Conservation (phyloP, 2,329 filamentous ascomycete species). For the Tothia fuscella region DNA sequence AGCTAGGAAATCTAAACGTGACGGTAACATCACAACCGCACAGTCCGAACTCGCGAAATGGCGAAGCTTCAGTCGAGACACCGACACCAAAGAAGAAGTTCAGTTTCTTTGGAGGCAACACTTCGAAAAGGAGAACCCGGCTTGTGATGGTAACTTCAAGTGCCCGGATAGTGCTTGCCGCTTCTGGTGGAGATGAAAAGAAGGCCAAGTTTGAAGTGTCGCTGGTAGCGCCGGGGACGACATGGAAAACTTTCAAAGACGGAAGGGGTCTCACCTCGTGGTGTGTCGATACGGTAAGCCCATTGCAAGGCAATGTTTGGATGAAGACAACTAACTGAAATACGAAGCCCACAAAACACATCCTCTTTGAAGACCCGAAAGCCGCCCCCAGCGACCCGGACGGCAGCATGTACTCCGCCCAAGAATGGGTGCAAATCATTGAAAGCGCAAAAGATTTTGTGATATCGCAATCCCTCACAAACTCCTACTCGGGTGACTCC, state of each 20-base stretch:
- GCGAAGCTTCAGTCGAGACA: conserved; percentile 44
- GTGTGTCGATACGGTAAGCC: conserved; percentile 84
- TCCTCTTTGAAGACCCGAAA: conserved; percentile 89
- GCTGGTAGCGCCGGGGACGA: conserved; percentile 61
- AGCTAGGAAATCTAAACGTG: conserved; percentile 83
- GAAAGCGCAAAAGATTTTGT: conserved; percentile 80
- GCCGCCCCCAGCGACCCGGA: conserved; percentile 51
- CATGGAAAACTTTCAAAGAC: conserved; percentile 71
- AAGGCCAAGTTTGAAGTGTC: conserved; percentile 86
- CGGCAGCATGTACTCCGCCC: conserved; percentile 54
- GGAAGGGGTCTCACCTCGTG: conserved; percentile 79
- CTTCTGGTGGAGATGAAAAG: conserved; percentile 89
- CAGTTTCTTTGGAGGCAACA: conserved; percentile 83
- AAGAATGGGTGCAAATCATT: conserved; percentile 87
- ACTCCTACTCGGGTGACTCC: conserved; percentile 49
- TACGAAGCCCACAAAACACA: conserved; percentile 53
- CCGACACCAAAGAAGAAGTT: conserved; percentile 73
- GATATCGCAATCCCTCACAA: conserved; percentile 55
- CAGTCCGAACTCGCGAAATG: conserved; percentile 52
- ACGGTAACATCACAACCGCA: conserved; percentile 65
- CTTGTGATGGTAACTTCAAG: conserved; percentile 92
- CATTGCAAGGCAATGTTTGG: neutral
- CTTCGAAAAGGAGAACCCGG: conserved; percentile 83
- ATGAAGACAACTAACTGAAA: neutral
- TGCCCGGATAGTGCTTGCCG: conserved; percentile 77